Base-by-base conservation (phyloP, 306 rosid genomes). In the Bauhinia variegata region DNA sequence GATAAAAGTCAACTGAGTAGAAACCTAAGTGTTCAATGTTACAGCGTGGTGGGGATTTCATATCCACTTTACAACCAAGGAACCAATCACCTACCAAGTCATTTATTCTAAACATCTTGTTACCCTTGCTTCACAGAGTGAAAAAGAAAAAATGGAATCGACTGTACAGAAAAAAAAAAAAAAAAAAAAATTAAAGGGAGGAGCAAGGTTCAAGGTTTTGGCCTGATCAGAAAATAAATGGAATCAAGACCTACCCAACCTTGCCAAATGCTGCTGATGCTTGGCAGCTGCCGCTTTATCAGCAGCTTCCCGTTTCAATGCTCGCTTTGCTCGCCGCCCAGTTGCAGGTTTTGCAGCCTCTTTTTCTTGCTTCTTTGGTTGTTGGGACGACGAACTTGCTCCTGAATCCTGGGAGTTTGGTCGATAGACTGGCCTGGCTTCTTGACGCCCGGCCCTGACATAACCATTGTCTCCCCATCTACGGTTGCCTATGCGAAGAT, bases 391-490 rank as follows among this genome's bases (percentile, higher is more conserved):
- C 3, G 95, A 80, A 65, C 96, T 73, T 11, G 89, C 88, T 65
- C 78, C 85, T 0, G 74, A 47, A 70, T 88, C 88, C 43, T 75
- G 77, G 38, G 67, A 51, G 47, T 49, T 75, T 44, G 81, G 32
- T 14, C 88, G 81, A 32, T 15, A 11, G 12, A 80, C 85, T 0
- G 95, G 88, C 58, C 96, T 82, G 16, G 95, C 96, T 74, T 86
- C 91, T 77, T 79, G 88, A 31, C 88, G 88, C 5, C 96, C 91
- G 13, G 74, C 83, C 49, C 95, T 86, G 5, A 91, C 88, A 23
- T 65, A 93, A 13, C 97, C 99, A 33, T 85, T 93, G 30, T 85
- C 89, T 47, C 99, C 97, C 97, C 96, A 93, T 60, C 97, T 75
- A 4, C 97, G 82, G 60, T 93, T 93, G 23, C 97, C 99, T 3